Evolutionary conservation across 1,284 basidiomycete species (phyloP).

Genomic region (Wolfiporia cocos): DNA sequence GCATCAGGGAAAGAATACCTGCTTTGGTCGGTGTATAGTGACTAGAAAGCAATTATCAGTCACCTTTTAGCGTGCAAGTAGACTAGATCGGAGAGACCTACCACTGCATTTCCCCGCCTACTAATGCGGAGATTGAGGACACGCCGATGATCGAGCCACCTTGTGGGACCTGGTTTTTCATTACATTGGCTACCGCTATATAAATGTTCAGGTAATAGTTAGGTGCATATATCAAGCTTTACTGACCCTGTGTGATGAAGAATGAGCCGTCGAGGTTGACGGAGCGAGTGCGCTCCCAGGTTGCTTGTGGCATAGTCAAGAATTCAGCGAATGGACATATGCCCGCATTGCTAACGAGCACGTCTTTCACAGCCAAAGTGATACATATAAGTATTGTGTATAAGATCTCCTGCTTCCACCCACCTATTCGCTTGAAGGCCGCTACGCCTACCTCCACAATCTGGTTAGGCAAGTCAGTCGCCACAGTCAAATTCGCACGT

Average conservation of each 20-base stretch:
- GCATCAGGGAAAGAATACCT: constrained; percentile 77
- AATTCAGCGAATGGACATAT: constrained; percentile 81
- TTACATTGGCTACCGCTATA: constrained; percentile 69
- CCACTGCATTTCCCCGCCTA: constrained; percentile 73
- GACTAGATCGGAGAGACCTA: constrained; percentile 19
- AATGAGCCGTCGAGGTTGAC: constrained; percentile 80
- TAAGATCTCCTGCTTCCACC: too few relatives aligned
- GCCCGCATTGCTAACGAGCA: constrained; percentile 68
- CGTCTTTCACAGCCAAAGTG: too few relatives aligned
- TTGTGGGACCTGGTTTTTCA: constrained; percentile 64
- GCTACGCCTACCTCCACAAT: constrained; percentile 55
- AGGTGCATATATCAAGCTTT: too few relatives aligned
- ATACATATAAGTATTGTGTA: too few relatives aligned
- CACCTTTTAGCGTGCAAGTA: background rate
- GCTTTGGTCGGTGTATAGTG: constrained; percentile 85
- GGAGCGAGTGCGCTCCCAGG: constrained; percentile 66
- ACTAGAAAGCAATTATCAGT: constrained; percentile 25
- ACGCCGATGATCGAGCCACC: constrained; percentile 76
- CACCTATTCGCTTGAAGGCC: constrained; percentile 64
- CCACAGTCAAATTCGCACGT: too few relatives aligned
- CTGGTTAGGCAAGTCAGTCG: too few relatives aligned
- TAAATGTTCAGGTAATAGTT: too few relatives aligned
- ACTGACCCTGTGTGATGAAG: constrained; percentile 62
- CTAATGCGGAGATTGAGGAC: constrained; percentile 73
- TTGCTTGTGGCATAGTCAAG: constrained; percentile 65